Evolutionary conservation across 371 early-diverging fungal genomes (phyloP).

Genomic region (Rhizomucor miehei): DNA sequence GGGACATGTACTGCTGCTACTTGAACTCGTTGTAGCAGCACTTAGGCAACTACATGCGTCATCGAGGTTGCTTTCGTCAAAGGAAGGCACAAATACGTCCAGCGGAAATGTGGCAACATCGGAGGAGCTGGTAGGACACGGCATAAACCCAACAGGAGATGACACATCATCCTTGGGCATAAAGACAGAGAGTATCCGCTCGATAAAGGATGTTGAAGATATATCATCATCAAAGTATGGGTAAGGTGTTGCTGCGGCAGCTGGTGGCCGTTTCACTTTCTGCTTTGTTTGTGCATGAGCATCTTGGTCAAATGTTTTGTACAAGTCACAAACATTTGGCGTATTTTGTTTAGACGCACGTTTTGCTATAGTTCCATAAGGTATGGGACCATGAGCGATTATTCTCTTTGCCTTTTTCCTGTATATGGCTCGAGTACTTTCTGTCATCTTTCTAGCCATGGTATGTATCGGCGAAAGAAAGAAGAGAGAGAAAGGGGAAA

Average conservation of each 20-base stretch:
- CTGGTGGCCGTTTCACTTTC: not conserved
- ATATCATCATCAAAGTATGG: slow-evolving; percentile 9
- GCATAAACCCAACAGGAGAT: slow-evolving; percentile 23
- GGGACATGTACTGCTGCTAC: not conserved
- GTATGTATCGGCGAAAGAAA: not conserved
- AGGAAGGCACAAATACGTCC: slow-evolving; percentile 14
- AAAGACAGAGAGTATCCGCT: not conserved
- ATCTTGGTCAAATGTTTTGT: slow-evolving; percentile 3
- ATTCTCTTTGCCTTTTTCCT: slow-evolving; percentile 8
- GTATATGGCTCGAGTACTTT: slow-evolving; percentile 4
- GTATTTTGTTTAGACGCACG: slow-evolving; percentile 10
- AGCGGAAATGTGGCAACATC: slow-evolving; percentile 13
- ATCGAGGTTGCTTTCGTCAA: slow-evolving; percentile 5
- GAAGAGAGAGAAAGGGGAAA: not conserved
- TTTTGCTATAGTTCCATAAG: slow-evolving; percentile 30
- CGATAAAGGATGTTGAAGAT: not conserved
- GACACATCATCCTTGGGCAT: not conserved
- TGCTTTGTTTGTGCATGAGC: not conserved
- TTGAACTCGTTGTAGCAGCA: slow-evolving; percentile 5
- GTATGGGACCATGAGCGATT: slow-evolving; percentile 12
- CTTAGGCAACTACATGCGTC: slow-evolving; percentile 21
- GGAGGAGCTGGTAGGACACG: slow-evolving; percentile 5
- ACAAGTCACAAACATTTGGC: slow-evolving; percentile 7
- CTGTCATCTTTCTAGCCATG: not conserved
- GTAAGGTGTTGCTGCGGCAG: slow-evolving; percentile 1